Evolutionary conservation across 176 grass and related monocot genomes (phyloP).

Genomic region (Ananas comosus): DNA sequence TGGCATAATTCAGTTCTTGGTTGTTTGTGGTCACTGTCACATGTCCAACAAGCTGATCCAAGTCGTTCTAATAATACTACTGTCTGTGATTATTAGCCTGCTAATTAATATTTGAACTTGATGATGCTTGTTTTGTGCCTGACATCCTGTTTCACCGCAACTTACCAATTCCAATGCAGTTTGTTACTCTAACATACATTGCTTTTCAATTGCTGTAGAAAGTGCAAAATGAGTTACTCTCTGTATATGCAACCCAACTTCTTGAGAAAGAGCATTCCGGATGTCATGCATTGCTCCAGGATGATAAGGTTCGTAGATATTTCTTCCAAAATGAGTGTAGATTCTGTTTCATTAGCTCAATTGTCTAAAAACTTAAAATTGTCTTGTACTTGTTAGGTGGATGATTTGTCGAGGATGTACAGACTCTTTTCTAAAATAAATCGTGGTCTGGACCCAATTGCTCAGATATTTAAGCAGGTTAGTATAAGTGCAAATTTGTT

Average conservation of each 20-base stretch:
- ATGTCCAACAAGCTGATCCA: too few species aligned
- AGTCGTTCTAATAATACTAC: too few species aligned
- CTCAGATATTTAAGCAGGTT: slow-evolving; percentile 92
- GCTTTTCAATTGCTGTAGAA: slow-evolving; percentile 37
- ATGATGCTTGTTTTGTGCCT: too few species aligned
- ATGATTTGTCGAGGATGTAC: slow-evolving; percentile 90
- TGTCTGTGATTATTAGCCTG: too few species aligned
- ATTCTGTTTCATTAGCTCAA: neutral
- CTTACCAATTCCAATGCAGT: neutral
- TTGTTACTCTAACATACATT: slow-evolving; percentile 2
- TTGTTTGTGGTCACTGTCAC: neutral
- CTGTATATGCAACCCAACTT: slow-evolving; percentile 69
- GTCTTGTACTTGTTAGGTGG: slow-evolving; percentile 30
- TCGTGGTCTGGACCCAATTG: slow-evolving; percentile 78
- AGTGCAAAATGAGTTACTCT: slow-evolving; percentile 89
- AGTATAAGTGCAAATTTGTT: neutral
- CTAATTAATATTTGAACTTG: too few species aligned
- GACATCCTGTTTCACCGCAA: too few species aligned
- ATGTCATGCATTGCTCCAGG: slow-evolving; percentile 74
- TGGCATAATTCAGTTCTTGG: neutral
- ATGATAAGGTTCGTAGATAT: slow-evolving; percentile 70
- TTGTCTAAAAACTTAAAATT: neutral
- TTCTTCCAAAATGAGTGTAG: neutral
- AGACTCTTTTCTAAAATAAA: slow-evolving; percentile 77
- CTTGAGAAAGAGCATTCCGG: slow-evolving; percentile 94